Base-by-base conservation (phyloP, 371 early-diverging fungal genomes). In the Apophysomyces sp. region DNA sequence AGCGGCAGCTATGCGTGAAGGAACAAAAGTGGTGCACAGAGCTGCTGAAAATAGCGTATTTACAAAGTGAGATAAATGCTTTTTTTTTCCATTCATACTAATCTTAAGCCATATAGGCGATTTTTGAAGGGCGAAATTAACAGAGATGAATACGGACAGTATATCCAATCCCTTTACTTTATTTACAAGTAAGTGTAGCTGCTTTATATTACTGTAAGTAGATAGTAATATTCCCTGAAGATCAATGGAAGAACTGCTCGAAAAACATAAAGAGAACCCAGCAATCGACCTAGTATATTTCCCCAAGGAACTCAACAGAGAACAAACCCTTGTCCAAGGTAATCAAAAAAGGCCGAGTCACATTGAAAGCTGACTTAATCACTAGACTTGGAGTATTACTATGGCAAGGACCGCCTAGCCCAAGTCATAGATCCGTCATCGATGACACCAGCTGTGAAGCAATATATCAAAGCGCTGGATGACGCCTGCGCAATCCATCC, bases 1-100 rank as follows among this genome's bases (percentile, higher is more conserved):
- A 18, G 82, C 82, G 15, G 61, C 67, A 32, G 74, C 72, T 12
- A 79, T 82, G 82, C 73, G 80, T 32, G 81, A 87, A 74, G 83
- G 85, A 11, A 87, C 87, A 59, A 84, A 80, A 67, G 78, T 62
- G 57, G 76, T 83, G 27, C 87, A 87, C 62, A 73, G 73, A 40
- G 80, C 79, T 28, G 84, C 84, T 31, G 87, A 84, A 63, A 80
- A 83, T 52, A 84, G 84, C 57, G 71, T 81, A 31, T 86, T 86
- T 59, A 76, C 83, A 66, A 84, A 77, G 87, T 80, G 60, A 40
- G 29, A 11, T 8, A 12, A 21, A 32, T 1, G 4, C 0, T 55
- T 55, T 9, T 56, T 3, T 36, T 34, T 37, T 15, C 2, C 3
- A 7, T 5, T 4, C 3, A 3, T 9, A 44, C 16, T 44, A 8